Base-by-base conservation (phyloP, 768 basidiomycete species). In the Rhodotorula diobovata region DNA sequence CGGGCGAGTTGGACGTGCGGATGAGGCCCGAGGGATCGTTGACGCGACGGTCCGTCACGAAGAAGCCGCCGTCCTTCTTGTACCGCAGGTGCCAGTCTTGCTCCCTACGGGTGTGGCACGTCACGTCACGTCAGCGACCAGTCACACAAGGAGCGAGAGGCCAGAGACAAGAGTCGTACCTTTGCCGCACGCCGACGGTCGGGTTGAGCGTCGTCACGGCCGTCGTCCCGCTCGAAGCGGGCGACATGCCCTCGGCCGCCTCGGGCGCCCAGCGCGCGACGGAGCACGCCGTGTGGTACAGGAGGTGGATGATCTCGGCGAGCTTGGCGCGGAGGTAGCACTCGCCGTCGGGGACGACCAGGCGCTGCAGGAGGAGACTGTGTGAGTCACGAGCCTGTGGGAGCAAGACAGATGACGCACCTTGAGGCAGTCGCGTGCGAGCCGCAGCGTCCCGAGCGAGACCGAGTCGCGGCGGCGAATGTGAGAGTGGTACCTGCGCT, bases 401-500 rank as follows among this genome's bases (percentile, higher is more conserved):
- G 4, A 18, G n/a, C 6, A 34, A 12, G 59, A 8, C n/a, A n/a
- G 59, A 30, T 1, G 16, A 10, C 63, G 57, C 50, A 48, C 53
- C 53, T 50, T 50, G 8, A 65, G 34, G 21, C 54, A 35, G 32
- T 61, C 78, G 12, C 74, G 75, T 4, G 75, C 76, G 45, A 76
- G 64, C 6, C 75, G 71, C 4, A 78, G 66, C 0, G 75, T 66
- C 14, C 57, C 43, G 4, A 78, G 58, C 4, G 73, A 74, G 3
- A 41, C 21, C 0, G 67, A 25, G 35, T 78, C 78, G 9, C 78
- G 67, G 10, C 72, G 59, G 14, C 78, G 75, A 21, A 78, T 75
- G 63, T 77, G 75, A 21, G 74, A 71, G 48, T 78, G 76, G 48
- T 78, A 78, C 67, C 70, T 78, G 64, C 46, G n/a, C 12, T 1